A percentile compares a stretch with the other conserved stretches of the same genome.
phyloP scores from a whole-genome alignment of 345 rosid species.

The Gossypioides kirkii region DNA sequence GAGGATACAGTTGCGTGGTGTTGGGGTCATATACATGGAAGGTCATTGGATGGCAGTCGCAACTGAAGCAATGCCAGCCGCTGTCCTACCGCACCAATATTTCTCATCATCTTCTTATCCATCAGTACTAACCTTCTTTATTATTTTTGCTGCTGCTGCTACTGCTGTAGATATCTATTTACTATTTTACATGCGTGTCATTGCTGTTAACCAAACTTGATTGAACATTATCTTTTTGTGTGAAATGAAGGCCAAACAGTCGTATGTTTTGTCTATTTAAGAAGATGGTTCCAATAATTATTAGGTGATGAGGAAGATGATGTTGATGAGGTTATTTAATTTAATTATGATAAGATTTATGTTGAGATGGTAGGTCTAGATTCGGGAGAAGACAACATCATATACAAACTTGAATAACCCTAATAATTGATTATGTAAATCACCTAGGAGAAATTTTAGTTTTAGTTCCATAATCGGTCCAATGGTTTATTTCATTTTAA shows the following conservation, averaged over 20 bases:
- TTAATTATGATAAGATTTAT: not conserved
- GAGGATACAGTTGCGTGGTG: not conserved
- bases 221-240: not conserved
- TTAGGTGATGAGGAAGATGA: not conserved
- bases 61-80: not conserved
- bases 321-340: not conserved
- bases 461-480: no score
- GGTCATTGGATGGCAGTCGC: not conserved
- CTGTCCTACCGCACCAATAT: constrained; percentile 4
- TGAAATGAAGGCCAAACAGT: no score
- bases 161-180: not conserved
- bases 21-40: not conserved
- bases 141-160: not conserved
- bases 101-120: not conserved
- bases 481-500: no score
- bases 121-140: not conserved
- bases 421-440: not conserved
- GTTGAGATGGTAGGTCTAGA: not conserved
- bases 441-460: not conserved
- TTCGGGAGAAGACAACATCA: not conserved
- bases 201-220: not conserved
- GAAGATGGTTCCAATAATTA: no score
- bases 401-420: not conserved
- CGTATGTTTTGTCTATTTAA: no score
- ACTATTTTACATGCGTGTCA: not conserved